These are phyloP conservation scores for Trichoderma gracile DNA, from an alignment of 2,329 filamentous ascomycete genomes.

Conservation along the genomic window DNA sequence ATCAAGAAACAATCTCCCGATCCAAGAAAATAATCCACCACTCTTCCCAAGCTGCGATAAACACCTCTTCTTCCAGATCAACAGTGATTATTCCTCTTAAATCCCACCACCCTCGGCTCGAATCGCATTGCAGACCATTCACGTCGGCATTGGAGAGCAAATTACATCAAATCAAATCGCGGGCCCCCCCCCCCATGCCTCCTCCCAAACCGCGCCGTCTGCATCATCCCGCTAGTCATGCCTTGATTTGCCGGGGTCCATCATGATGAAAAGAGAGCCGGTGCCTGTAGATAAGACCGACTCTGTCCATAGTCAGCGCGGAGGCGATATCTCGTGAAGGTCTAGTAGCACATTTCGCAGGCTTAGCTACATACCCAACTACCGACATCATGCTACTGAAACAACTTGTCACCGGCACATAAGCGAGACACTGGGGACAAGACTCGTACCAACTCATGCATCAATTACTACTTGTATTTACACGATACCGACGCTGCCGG, in stretches of 20 bases:
- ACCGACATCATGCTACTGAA: too few relatives aligned
- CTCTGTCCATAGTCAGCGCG: too few relatives aligned
- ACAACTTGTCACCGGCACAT: background rate
- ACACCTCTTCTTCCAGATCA: too few relatives aligned
- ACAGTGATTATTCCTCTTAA: too few relatives aligned
- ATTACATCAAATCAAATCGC: background rate
- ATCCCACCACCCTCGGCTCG: too few relatives aligned
- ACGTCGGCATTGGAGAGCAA: background rate
- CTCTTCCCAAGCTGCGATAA: background rate
- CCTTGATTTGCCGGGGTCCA: too few relatives aligned
- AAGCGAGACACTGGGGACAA: background rate
- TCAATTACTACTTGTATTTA: constrained; percentile 19
- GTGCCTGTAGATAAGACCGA: background rate
- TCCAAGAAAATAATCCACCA: background rate
- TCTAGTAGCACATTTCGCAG: too few relatives aligned
- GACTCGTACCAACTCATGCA: constrained; percentile 16
- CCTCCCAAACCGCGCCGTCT: background rate
- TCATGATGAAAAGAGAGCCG: background rate
- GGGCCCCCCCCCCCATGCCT: background rate
- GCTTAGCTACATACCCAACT: too few relatives aligned
- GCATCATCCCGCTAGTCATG: background rate
- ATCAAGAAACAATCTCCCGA: constrained; percentile 19
- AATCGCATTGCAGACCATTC: background rate
- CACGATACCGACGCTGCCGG: constrained; percentile 15
- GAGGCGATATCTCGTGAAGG: too few relatives aligned